phyloP scores from a whole-genome alignment of 805 yeast species.

The Naumovozyma baii region DNA sequence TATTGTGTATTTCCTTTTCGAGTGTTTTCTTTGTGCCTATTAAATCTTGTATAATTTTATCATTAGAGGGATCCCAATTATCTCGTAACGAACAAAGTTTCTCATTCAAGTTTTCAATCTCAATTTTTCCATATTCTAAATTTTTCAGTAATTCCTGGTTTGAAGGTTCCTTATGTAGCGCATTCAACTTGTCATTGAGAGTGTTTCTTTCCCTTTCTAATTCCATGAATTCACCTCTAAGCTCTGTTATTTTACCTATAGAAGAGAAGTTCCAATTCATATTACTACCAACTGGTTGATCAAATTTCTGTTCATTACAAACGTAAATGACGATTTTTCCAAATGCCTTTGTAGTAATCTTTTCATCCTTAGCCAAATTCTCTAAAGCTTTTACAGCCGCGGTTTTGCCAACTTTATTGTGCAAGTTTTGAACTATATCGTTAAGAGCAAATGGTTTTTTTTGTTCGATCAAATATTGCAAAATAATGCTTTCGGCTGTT shows the following conservation, averaged over 20 bases:
- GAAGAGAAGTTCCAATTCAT: conserved; percentile 6
- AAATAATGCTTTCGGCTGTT: conserved; percentile 28
- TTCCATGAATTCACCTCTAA: conserved; percentile 18
- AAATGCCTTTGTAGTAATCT: conserved; percentile 32
- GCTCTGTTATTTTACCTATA: conserved; percentile 14
- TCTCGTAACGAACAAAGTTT: conserved; percentile 7
- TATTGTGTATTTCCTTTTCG: conserved; percentile 11
- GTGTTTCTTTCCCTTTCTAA: conserved; percentile 13
- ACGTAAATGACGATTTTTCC: conserved; percentile 39
- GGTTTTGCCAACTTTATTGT: conserved; percentile 32
- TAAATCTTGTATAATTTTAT: conserved; percentile 8
- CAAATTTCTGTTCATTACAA: conserved; percentile 29
- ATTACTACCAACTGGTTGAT: conserved; percentile 4
- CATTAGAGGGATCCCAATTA: conserved; percentile 12
- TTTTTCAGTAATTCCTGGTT: conserved; percentile 9
- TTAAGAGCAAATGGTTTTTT: conserved; percentile 41
- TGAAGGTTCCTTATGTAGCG: conserved; percentile 10
- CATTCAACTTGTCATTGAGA: conserved; percentile 6
- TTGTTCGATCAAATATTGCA: conserved; percentile 34
- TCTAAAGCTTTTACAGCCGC: conserved; percentile 32
- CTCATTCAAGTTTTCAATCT: conserved; percentile 5
- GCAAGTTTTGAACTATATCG: conserved; percentile 39
- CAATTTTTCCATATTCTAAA: conserved; percentile 4
- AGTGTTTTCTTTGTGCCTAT: conserved; percentile 6
- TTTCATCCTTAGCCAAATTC: conserved; percentile 25